These are phyloP conservation scores for Graphilbum sp. DNA, from an alignment of 2,329 filamentous ascomycete species.

Conservation along the genomic window DNA sequence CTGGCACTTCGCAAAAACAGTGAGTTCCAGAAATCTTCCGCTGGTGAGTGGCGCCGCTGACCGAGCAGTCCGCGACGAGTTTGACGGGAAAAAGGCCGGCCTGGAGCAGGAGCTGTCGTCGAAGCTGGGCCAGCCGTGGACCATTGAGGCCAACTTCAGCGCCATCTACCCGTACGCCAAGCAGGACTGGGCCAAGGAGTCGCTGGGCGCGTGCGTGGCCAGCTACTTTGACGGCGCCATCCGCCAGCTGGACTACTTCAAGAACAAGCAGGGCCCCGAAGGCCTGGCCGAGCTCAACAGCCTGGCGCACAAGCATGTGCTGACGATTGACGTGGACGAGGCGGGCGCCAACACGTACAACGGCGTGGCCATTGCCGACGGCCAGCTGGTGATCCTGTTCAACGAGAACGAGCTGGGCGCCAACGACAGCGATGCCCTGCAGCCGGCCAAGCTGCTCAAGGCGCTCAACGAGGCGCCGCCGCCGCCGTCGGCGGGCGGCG, in stretches of 20 bases:
- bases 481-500: background rate
- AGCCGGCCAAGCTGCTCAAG: constrained; percentile 20
- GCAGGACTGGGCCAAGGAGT: constrained; percentile 23
- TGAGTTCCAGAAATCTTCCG: constrained; percentile 15
- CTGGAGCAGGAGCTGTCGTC: constrained; percentile 27
- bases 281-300: constrained; percentile 27
- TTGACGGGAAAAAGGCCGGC: constrained; percentile 28
- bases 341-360: constrained; percentile 23
- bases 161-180: constrained; percentile 29
- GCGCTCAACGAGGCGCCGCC: constrained; percentile 28
- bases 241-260: constrained; percentile 3
- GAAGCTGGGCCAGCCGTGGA: constrained; percentile 31
- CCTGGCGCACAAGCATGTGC: constrained; percentile 23
- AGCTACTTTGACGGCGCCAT: constrained; percentile 16
- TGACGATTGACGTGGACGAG: constrained; percentile 30
- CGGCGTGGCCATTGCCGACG: constrained; percentile 25
- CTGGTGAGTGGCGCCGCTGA: no score
- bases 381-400: constrained; percentile 33
- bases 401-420: constrained; percentile 22
- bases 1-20: constrained; percentile 35
- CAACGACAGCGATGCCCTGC: constrained; percentile 25
- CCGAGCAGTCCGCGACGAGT: constrained; percentile 32
- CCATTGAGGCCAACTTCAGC: constrained; percentile 28
- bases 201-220: constrained; percentile 26
- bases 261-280: constrained; percentile 15